A percentile compares a stretch with the other conserved stretches of the same genome.
These are phyloP conservation scores for Candida xiaguanensis DNA, from an alignment of 805 yeast genomes.

Conservation along the genomic window DNA sequence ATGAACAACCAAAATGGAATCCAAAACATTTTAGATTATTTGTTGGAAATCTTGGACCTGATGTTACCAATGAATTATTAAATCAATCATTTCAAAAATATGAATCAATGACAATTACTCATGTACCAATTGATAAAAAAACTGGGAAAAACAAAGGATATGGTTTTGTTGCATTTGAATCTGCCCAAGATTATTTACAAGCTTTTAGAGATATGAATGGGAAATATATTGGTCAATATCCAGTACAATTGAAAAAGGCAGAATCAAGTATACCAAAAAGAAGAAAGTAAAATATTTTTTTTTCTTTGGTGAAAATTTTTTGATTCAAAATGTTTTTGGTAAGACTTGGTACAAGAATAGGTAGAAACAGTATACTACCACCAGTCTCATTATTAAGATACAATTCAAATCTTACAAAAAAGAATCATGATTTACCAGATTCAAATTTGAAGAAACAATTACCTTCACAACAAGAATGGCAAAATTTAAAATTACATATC, in stretches of 20 bases:
- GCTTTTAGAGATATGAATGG: slow-evolving; percentile 78
- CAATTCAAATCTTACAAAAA: slow-evolving; percentile 24
- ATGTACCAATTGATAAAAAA: slow-evolving; percentile 52
- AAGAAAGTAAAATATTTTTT: slow-evolving; percentile 3
- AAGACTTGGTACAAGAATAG: background rate
- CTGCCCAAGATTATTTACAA: slow-evolving; percentile 60
- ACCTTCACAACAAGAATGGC: slow-evolving; percentile 39
- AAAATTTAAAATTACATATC: slow-evolving; percentile 44
- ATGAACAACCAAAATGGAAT: slow-evolving; percentile 50
- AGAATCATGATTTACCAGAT: slow-evolving; percentile 9
- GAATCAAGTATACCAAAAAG: slow-evolving; percentile 28
- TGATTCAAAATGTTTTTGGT: background rate
- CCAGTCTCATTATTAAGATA: background rate
- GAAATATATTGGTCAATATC: slow-evolving; percentile 70
- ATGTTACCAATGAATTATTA: slow-evolving; percentile 58
- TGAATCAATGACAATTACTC: slow-evolving; percentile 52
- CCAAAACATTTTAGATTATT: slow-evolving; percentile 68
- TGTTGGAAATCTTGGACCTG: slow-evolving; percentile 71
- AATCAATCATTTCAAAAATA: slow-evolving; percentile 51
- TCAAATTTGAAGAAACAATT: slow-evolving; percentile 27
- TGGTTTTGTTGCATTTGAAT: slow-evolving; percentile 69
- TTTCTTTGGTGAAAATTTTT: slow-evolving; percentile 1
- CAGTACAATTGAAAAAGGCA: slow-evolving; percentile 66
- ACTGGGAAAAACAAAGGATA: slow-evolving; percentile 57
- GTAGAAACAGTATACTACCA: background rate